Base-by-base conservation (phyloP, 768 basidiomycete genomes). In the Sarcomyxa edulis region DNA sequence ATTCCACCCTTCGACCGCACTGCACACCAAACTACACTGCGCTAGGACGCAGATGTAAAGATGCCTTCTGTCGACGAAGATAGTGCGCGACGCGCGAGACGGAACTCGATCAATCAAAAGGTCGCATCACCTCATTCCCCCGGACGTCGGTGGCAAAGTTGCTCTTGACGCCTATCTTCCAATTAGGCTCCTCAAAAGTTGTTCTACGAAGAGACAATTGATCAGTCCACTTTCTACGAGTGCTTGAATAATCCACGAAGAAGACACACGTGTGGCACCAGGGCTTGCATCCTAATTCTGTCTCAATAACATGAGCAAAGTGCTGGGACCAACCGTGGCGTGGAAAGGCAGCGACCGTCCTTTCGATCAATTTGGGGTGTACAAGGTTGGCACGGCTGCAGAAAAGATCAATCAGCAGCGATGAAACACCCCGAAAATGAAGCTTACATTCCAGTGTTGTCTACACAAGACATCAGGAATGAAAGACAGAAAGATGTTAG, bases 231-330 rank as follows among this genome's bases (percentile, higher is more conserved):
- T n/a, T n/a, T n/a, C n/a, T n/a, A n/a, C n/a, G n/a, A n/a, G n/a
- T n/a, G n/a, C n/a, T n/a, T n/a, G n/a, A n/a, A n/a, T n/a, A n/a
- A n/a, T n/a, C n/a, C n/a, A n/a, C n/a, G n/a, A n/a, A n/a, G n/a
- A n/a, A n/a, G n/a, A n/a, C n/a, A n/a, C n/a, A n/a, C n/a, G 62
- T 61, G 52, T 72, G 69, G 52, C 68, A 72, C 71, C 71, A 74
- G 21, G 69, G 71, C 48, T 74, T 73, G 32, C 66, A 52, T 20
- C 49, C 22, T 26, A 71, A 53, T 51, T 75, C 72, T 42, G 59
- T 60, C 51, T 69, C 66, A 44, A 75, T 61, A 23, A 66, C 64
- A 14, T 45, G 37, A 5, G 59, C 64, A 40, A 74, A 74, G 42
- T 60, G 55, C 45, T 64, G 58, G 3, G 65, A 63, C 71, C 72